Base-by-base conservation (phyloP, 2,329 filamentous ascomycete genomes). In the Rachicladosporium sp. region DNA sequence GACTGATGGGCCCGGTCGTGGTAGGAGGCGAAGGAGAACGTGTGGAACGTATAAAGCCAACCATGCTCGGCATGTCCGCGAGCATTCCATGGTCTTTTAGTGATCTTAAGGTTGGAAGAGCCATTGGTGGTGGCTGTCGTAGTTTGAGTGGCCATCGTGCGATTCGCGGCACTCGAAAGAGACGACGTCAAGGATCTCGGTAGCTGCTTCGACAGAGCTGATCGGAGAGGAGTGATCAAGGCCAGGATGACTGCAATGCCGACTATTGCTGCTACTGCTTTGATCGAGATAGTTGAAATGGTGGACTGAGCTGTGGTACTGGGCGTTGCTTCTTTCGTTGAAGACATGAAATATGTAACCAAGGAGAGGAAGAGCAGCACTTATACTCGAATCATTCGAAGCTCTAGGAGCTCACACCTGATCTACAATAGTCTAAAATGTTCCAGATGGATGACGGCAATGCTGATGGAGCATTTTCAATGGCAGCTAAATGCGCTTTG, bases 11-110 rank as follows among this genome's bases (percentile, higher is more conserved):
- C 58, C 2, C 81, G 79, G 55, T 86, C 71, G 59, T 78, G 78
- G 63, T 79, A 79, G 31, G 62, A 69, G 32, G 83, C 83, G 61
- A 93, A 93, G 53, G 74, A 80, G 68, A 93, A 93, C 46, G 80
- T 84, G 67, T 93, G 85, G 65, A 82, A 91, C 6, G 80, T 80
- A 3, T 19, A 19, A 19, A 93, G 74, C 86, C 86, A 93, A 60
- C 82, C 84, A 59, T 93, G 83, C 58, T 93, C 76, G 29, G 76
- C 73, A 60, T 88, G 81, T 27, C 86, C 86, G 37, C 87, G 74
- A 33, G 73, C 69, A 43, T 70, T 67, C 50, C 82, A 91, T 43
- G 74, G 76, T 47, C 87, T 82, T 38, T 80, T 80, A 30, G 73
- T 74, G 64, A 93, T 81, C 53, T 82, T 83, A 51, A 67, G 53